Base-by-base conservation (phyloP, 2,329 filamentous ascomycete genomes). In the Fusarium zealandicum region DNA sequence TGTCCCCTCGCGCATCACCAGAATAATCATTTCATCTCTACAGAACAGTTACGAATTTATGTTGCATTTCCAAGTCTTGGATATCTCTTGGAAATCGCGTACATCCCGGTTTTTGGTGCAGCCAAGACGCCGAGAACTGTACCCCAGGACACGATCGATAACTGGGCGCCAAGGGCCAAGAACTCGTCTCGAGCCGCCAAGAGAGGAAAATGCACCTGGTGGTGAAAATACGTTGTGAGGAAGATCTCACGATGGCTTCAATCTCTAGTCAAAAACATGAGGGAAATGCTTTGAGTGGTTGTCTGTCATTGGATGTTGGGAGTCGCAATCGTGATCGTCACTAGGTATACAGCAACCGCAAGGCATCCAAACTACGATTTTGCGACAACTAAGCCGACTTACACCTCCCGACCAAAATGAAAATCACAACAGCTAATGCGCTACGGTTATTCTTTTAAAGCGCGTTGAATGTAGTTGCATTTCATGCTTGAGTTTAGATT, bases 91-190 rank as follows among this genome's bases (percentile, higher is more conserved):
- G 59, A 58, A 43, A 67, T 67, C 62, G 61, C 47, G 40, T 37
- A 44, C 32, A 49, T 45, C 59, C 59, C 45, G 18, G 41, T 38
- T 46, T 55, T 47, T 51, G 37, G 54, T 47, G 51, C 47, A 58
- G 64, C 64, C 64, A 66, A 67, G 64, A 51, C 28, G 63, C 63
- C 64, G 27, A 65, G 55, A 64, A 49, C 65, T 64, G 60, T 56
- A 58, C 58, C 54, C 51, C 54, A 51, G 51, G 58, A n/a, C n/a
- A n/a, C n/a, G n/a, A n/a, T 37, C 54, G 35, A 51, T 14, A 18
- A 48, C 45, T 64, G 42, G 61, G 61, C 59, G 65, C 63, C 64
- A 66, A 67, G 64, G 51, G 44, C 63, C 63, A 66, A 67, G 63
- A 22, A 25, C 51, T 54, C 30, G 46, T 30, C 45, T 51, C 38